Percentiles rank a stretch among this genome's conserved stretches.
These are phyloP conservation scores for Lentinula raphanica DNA, from an alignment of 768 basidiomycete genomes.

Conservation along the genomic window DNA sequence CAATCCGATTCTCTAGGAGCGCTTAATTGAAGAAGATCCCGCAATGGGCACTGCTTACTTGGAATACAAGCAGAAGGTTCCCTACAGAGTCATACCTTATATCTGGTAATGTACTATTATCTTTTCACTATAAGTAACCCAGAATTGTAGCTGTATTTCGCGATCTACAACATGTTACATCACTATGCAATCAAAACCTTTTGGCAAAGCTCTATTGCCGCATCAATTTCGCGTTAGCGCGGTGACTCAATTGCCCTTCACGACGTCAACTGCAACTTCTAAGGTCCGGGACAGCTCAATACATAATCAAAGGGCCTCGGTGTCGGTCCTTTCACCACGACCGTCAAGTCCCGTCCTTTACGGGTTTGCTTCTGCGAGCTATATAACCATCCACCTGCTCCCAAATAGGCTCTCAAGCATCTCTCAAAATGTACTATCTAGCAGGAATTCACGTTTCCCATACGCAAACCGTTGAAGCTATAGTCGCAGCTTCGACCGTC, in stretches of 20 bases:
- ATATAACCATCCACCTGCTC: background rate
- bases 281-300: no score
- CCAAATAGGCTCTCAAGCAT: background rate
- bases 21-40: conserved; percentile 21
- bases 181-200: no score
- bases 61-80: conserved; percentile 24
- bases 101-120: conserved; percentile 11
- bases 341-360: no score
- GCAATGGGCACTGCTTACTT: conserved; percentile 20
- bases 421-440: conserved; percentile 10
- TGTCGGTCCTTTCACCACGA: no score
- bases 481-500: conserved; percentile 8
- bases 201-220: no score
- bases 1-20: conserved; percentile 20
- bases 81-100: conserved; percentile 25
- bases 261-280: no score
- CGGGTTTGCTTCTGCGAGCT: no score
- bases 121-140: background rate
- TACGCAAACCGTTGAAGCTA: conserved; percentile 16
- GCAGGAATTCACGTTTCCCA: conserved; percentile 19
- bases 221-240: no score
- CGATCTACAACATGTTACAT: no score
- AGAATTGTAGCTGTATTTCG: no score
- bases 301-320: no score
- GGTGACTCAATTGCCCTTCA: no score